Evolutionary conservation across 345 rosid genomes (phyloP).

Genomic region (Pseudoturritis turrita): DNA sequence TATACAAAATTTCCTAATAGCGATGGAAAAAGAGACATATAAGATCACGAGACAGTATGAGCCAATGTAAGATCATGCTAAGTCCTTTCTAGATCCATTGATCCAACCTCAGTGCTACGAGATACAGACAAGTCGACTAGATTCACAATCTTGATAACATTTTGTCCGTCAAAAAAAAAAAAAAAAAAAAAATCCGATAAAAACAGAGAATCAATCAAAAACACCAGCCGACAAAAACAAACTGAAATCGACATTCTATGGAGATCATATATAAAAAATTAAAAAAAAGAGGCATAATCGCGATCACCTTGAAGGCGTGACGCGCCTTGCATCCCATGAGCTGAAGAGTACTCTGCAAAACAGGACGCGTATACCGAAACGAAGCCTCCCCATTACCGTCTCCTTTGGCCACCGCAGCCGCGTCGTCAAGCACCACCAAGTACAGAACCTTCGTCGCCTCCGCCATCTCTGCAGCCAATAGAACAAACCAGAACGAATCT

Average conservation of each 20-base stretch:
- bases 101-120: neutral
- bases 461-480: slow-evolving; percentile 40
- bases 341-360: slow-evolving; percentile 92
- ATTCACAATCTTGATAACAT: neutral
- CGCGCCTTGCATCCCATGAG: slow-evolving; percentile 99
- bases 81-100: slow-evolving; percentile 6
- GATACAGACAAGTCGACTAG: neutral
- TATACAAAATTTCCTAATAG: neutral
- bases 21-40: neutral
- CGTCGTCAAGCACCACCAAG: slow-evolving; percentile 70
- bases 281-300: neutral
- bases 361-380: slow-evolving; percentile 83
- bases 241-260: neutral
- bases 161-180: neutral
- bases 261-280: neutral
- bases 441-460: slow-evolving; percentile 70
- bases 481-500: neutral
- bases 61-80: neutral
- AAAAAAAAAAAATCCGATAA: neutral
- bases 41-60: neutral
- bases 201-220: neutral
- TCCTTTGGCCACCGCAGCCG: slow-evolving; percentile 25
- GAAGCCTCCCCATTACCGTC: slow-evolving; percentile 43
- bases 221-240: neutral
- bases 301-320: slow-evolving; percentile 88